Evolutionary conservation across 108 stramenopile species (phyloP), one percentile per base, ranked within the genome.

Genomic region (Conticribra weissflogii): DNA sequence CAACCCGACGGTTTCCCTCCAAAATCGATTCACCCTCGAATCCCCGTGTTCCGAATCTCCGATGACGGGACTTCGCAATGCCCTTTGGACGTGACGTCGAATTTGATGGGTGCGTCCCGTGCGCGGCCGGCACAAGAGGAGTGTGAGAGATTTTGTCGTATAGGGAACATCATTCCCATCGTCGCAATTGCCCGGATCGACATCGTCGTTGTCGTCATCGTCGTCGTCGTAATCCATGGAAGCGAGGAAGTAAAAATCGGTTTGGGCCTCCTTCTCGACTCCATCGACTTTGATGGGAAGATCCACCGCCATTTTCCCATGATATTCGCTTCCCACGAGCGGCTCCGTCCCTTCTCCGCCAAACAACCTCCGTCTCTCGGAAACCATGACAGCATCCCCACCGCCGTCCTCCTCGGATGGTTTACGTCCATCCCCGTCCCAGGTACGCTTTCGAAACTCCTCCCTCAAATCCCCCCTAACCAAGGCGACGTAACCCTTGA

Each of bases 41-140:
- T 86, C 85, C 18, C 91, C 91, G 63, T 88, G 91, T 46, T 84
- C 72, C n/a, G 83, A 63, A 80, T 92, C 91, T 22, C 91, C 91
- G 63, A 90, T 76, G 58, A 90, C 68, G 25, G 83, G 83, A 41
- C 66, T 46, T 1, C 64, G 44, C 19, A 83, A 32, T 15, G 85
- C 83, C 58, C 83, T 83, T 14, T 23, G 24, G 27, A 72, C 15
- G 46, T 84, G 83, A 19, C 66, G 56, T 12, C 83, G 52, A 23
- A 84, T 84, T 59, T 84, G 83, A 76, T 84, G 83, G 29, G 71
- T 74, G 21, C 83, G 60, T 33, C 89, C 89, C 24, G 85, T 86
- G 18, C 64, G 45, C 27, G 83, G 83, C 44, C 58, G 69, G 46
- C 83, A 83, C 25, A 85, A 55, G 8, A 87, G 58, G 21, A 88